Base-by-base conservation (phyloP, 1,284 basidiomycete genomes). In the Meira miltonrushii region DNA sequence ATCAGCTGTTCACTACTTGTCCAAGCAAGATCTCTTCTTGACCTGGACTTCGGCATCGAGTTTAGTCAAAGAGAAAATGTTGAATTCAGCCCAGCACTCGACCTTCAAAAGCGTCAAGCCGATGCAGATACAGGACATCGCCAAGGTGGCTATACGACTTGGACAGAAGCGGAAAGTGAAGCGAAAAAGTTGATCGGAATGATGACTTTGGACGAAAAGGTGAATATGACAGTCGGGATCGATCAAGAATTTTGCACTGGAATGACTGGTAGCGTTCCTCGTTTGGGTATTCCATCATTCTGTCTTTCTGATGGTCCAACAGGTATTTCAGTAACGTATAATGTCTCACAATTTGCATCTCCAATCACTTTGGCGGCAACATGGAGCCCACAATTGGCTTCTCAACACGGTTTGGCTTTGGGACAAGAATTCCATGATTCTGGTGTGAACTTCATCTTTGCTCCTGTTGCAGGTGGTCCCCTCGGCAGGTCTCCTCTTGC, bases 341-440 rank as follows among this genome's bases (percentile, higher is more conserved):
- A 62, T 39, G 60, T 83, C 82, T 72, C 74, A 11, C 64, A 62
- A 4, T 89, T 89, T 78, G 87, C 88, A 8, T 83, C 87, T 19
- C 87, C 82, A 11, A 85, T 89, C 79, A 89, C 88, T 70, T 83
- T 82, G 8, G 88, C 86, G 4, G 81, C 87, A 12, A 88, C 88
- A 1, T 84, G 80, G 78, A 87, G 87, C 74, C 84, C 86, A 51
- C 83, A 84, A 11, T 80, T 92, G 39, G 85, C 91, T 47, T 86
- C 87, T 60, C 77, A 81, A n/a, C 85, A 90, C 37, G 90, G 88
- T n/a, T 69, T 83, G 9, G 86, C 84, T 55, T 86, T 92, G 84
- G 90, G 89, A 37, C 73, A 81, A 49, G 90, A 94, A 79, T 86
- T 87, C 79, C 82, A 83, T 61, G 86, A 83, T 39, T 90, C 92